These are phyloP conservation scores for Arthrobotrys entomopaga DNA, from an alignment of 2,329 filamentous ascomycete genomes.

Conservation along the genomic window DNA sequence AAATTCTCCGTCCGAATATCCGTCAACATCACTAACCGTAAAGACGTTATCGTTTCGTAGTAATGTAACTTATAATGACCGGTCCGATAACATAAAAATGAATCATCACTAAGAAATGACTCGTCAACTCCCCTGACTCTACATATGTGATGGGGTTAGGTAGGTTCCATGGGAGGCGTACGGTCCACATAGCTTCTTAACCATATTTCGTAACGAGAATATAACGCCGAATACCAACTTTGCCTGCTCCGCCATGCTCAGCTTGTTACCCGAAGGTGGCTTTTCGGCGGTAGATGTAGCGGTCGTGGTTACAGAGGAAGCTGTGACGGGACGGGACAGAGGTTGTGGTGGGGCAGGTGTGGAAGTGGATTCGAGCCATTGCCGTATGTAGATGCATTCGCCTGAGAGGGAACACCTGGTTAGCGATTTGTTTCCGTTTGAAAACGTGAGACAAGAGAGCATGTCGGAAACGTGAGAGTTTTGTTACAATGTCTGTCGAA, in stretches of 20 bases:
- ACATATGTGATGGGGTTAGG: not conserved
- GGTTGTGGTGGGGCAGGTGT: slow-evolving; percentile 63
- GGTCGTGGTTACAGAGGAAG: slow-evolving; percentile 58
- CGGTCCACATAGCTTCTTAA: slow-evolving; percentile 77
- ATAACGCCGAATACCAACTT: slow-evolving; percentile 98
- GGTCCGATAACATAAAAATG: slow-evolving; percentile 92
- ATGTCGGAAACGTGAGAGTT: not conserved
- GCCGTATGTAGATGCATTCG: slow-evolving; percentile 94
- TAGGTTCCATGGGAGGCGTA: slow-evolving; percentile 49
- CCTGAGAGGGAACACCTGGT: slow-evolving; percentile 67
- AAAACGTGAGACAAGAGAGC: not conserved
- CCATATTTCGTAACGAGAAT: slow-evolving; percentile 96
- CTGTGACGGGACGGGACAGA: slow-evolving; percentile 64
- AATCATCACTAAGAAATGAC: slow-evolving; percentile 61
- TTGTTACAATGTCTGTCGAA: slow-evolving; percentile 94
- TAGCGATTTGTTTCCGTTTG: slow-evolving; percentile 4
- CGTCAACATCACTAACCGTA: slow-evolving; percentile 96
- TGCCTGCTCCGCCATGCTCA: slow-evolving; percentile 80
- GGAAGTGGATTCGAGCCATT: slow-evolving; percentile 70
- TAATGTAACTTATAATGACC: slow-evolving; percentile 98
- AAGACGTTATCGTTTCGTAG: slow-evolving; percentile 95
- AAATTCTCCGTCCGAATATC: slow-evolving; percentile 89
- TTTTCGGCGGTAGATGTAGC: slow-evolving; percentile 55
- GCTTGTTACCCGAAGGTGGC: slow-evolving; percentile 65
- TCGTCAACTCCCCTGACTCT: not conserved